Evolutionary conservation across 202 grass and related monocot species (phyloP), one percentile per base, ranked within the genome.

Genomic region (Musa balbisiana): DNA sequence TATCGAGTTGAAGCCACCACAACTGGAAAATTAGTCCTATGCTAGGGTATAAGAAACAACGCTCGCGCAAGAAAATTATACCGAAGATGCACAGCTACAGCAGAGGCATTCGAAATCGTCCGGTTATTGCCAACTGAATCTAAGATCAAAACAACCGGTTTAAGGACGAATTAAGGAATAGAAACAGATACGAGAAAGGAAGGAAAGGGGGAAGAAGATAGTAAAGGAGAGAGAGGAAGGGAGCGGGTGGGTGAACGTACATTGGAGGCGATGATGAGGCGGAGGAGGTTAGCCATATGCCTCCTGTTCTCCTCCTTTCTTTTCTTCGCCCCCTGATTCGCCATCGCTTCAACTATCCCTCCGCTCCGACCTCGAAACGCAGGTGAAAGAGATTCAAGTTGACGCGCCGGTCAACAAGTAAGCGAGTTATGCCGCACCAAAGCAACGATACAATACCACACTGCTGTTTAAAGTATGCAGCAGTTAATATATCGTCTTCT

Each of bases 251-350:
- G 3, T 43, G 51, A 73, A 73, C 82, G 76, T 72, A 94, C 95
- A 76, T 94, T 98, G 80, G 87, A 92, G 60, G 71, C 72, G 49
- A 94, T 72, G 80, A 98, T 98, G 79, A 94, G 51, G 74, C 85
- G 88, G 71, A 87, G 80, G 75, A 94, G 87, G 33, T 87, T 84
- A 3, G 83, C 74, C 85, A 98, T 84, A 59, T 84, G 95, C 87
- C 85, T 92, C 89, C 71, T 98, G 81, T 94, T 98, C 89, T 86
- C 89, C 72, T 94, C 95, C 87, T 83, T 91, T n/a, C 88, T 76
- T 87, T 93, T 94, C 87, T 98, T 94, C 20, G 89, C 87, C 62
- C 89, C 91, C 81, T 99, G 95, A 67, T 99, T 98, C 83, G 87
- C 95, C 95, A 94, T 98, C 67, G 73, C n/a, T n/a, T n/a, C n/a